These are phyloP conservation scores for Arxiozyma bovina DNA, from an alignment of 1,139 yeast species.

Conservation along the genomic window DNA sequence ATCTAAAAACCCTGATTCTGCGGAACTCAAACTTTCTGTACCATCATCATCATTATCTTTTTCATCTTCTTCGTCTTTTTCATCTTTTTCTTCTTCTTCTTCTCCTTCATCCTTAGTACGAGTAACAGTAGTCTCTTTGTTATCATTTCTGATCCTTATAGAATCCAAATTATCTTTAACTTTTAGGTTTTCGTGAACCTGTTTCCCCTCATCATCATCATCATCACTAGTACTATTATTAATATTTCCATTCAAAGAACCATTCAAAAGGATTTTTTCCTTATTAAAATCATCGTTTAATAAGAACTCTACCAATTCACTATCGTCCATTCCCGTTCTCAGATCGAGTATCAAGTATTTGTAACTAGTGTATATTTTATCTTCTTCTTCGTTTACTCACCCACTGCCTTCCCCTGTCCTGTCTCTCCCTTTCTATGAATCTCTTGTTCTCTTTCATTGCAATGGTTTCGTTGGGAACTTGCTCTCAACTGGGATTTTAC, in stretches of 20 bases:
- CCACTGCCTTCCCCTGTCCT: no score
- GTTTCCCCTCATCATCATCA: no score
- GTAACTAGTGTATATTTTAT: background rate
- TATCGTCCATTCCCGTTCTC: constrained; percentile 6
- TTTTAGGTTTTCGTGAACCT: no score
- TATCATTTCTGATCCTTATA: background rate
- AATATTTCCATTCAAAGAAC: background rate
- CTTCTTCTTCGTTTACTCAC: no score
- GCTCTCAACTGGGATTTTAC: no score
- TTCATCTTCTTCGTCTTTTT: background rate
- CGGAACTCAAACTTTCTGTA: background rate
- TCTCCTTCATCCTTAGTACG: background rate
- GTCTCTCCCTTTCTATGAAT: no score
- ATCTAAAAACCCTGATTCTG: constrained; percentile 1
- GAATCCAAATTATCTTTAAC: background rate
- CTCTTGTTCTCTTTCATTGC: no score
- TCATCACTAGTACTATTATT: no score
- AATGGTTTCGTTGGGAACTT: no score
- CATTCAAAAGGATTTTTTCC: background rate
- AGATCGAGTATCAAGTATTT: background rate
- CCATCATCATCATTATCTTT: background rate
- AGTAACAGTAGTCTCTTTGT: background rate
- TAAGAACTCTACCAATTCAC: constrained; percentile 10
- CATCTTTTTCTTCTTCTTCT: background rate
- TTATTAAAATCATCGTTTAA: constrained; percentile 5